These are phyloP conservation scores for Medicago lupulina DNA, from an alignment of 306 rosid genomes.

Conservation along the genomic window DNA sequence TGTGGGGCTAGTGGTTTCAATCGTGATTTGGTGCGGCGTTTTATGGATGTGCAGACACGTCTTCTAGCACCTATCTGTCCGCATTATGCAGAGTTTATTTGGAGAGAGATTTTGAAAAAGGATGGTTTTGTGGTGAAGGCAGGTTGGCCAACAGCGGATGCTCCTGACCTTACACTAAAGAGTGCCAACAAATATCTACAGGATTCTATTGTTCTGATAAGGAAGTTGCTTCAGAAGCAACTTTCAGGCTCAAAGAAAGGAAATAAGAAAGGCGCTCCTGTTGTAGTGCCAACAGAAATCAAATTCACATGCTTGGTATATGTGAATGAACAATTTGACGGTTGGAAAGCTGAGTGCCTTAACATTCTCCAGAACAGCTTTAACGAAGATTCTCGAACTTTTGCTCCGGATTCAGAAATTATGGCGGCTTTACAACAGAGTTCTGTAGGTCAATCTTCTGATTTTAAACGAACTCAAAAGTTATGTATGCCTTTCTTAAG, in stretches of 20 bases:
- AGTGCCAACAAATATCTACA: slow-evolving; percentile 85
- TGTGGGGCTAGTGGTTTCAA: slow-evolving; percentile 81
- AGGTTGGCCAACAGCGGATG: slow-evolving; percentile 86
- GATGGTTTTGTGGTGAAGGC: slow-evolving; percentile 85
- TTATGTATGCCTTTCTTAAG: slow-evolving; percentile 86
- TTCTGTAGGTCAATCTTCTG: slow-evolving; percentile 64
- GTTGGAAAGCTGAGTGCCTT: slow-evolving; percentile 92
- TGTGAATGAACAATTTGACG: slow-evolving; percentile 80
- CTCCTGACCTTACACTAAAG: slow-evolving; percentile 75
- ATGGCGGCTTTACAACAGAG: slow-evolving; percentile 64
- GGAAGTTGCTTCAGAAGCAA: slow-evolving; percentile 93
- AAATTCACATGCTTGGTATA: slow-evolving; percentile 66
- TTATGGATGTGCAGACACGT: slow-evolving; percentile 95
- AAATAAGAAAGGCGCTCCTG: slow-evolving; percentile 69
- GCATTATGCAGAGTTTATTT: slow-evolving; percentile 83
- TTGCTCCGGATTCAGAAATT: slow-evolving; percentile 66
- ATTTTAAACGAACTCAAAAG: slow-evolving; percentile 71
- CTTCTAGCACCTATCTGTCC: slow-evolving; percentile 91
- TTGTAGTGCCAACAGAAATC: slow-evolving; percentile 46
- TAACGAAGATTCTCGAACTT: slow-evolving; percentile 48
- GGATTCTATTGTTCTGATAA: slow-evolving; percentile 75
- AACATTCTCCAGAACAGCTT: slow-evolving; percentile 67
- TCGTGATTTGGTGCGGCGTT: slow-evolving; percentile 69
- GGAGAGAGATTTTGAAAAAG: slow-evolving; percentile 83
- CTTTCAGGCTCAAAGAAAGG: slow-evolving; percentile 70